These are phyloP conservation scores for Fonsecaea pedrosoi DNA, from an alignment of 2,329 filamentous ascomycete genomes.

Conservation along the genomic window DNA sequence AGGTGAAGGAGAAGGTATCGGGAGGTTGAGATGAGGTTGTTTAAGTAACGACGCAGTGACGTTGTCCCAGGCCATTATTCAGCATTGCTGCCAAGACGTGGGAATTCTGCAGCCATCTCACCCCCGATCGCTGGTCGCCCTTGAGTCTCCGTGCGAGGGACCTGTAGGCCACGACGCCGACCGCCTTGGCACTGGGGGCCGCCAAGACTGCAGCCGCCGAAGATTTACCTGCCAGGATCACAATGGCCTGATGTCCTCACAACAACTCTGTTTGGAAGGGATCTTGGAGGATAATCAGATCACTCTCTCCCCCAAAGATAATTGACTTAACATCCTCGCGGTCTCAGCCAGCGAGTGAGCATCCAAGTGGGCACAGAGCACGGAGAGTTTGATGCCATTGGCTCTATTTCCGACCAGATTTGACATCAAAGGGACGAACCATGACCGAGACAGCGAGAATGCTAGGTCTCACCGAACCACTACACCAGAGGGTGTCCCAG, in stretches of 20 bases:
- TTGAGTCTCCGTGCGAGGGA: too few species aligned
- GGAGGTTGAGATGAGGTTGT: not conserved
- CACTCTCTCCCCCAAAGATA: not conserved
- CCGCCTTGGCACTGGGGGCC: too few species aligned
- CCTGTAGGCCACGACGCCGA: too few species aligned
- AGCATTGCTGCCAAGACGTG: not conserved
- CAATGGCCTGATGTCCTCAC: not conserved
- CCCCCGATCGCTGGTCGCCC: too few species aligned
- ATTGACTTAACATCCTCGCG: not conserved
- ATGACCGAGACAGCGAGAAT: conserved; percentile 28
- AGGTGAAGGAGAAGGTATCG: not conserved
- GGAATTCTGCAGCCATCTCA: too few species aligned
- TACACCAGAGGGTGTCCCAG: conserved; percentile 28
- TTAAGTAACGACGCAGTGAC: not conserved
- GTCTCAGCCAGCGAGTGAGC: not conserved
- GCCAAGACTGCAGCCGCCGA: not conserved
- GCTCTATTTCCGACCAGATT: not conserved
- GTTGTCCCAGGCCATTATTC: not conserved
- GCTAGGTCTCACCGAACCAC: conserved; percentile 30
- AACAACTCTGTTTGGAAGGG: not conserved
- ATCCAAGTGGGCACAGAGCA: not conserved
- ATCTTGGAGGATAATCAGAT: not conserved
- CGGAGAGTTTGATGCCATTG: not conserved
- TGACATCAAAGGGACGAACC: not conserved
- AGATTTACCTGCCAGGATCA: not conserved